Conservation (phyloP, 176 grass and related monocot species). For the Otatea glauca region DNA sequence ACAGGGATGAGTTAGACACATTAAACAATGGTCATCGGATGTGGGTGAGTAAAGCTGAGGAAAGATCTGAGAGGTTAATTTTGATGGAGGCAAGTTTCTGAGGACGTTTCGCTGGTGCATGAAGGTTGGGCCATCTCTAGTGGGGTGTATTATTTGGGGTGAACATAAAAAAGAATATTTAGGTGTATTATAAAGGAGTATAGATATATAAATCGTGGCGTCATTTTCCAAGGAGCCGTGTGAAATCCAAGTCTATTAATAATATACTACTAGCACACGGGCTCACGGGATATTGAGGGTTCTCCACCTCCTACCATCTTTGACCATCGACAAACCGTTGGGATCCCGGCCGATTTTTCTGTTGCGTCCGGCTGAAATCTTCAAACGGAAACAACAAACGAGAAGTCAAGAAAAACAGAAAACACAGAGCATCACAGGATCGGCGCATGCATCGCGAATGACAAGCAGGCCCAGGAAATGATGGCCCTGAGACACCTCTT, state of each 20-base stretch:
- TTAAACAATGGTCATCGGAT: too few relatives aligned
- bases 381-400: background rate
- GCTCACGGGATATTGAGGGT: background rate
- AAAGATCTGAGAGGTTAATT: too few relatives aligned
- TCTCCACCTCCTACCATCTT: background rate
- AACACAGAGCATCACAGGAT: background rate
- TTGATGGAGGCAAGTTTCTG: too few relatives aligned
- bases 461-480: background rate
- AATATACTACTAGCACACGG: background rate
- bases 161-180: too few relatives aligned
- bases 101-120: too few relatives aligned
- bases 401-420: background rate
- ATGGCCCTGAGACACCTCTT: background rate
- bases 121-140: too few relatives aligned
- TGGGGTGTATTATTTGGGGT: too few relatives aligned
- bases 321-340: slow-evolving; percentile 24
- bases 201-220: background rate
- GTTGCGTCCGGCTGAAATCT: slow-evolving; percentile 23
- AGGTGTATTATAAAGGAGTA: too few relatives aligned
- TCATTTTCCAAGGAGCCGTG: background rate
- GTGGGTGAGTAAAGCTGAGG: too few relatives aligned
- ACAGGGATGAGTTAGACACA: too few relatives aligned
- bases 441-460: slow-evolving; percentile 1
- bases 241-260: background rate
- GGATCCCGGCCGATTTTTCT: background rate